Conservation (phyloP, 2,329 filamentous ascomycete species). For the Aspergillus awamori region DNA sequence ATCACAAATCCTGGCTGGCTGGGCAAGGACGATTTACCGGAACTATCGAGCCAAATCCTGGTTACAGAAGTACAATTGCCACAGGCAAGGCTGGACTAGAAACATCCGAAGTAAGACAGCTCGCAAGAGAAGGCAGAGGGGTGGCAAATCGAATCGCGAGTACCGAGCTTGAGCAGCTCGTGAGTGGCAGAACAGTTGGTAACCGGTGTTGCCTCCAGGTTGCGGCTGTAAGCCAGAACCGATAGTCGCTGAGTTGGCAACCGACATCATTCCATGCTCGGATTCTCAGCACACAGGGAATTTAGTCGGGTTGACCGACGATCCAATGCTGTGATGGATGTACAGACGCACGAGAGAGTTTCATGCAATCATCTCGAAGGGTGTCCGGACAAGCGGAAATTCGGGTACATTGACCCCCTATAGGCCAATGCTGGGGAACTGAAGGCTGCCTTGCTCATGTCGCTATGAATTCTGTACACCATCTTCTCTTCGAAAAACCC, state of each 20-base stretch:
- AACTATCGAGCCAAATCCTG: conserved; percentile 30
- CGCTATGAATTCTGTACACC: conserved; percentile 21
- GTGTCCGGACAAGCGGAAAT: conserved; percentile 23
- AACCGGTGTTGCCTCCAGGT: conserved; percentile 17
- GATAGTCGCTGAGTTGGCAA: conserved; percentile 36
- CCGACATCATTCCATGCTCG: conserved; percentile 29
- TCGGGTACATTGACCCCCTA: conserved; percentile 12
- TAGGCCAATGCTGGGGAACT: conserved; percentile 19
- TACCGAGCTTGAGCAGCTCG: conserved; percentile 25
- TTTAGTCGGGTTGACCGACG: conserved; percentile 25
- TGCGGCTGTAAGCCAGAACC: conserved; percentile 26
- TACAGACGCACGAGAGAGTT: conserved; percentile 13
- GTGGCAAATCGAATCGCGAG: conserved; percentile 34
- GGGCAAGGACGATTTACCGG: conserved; percentile 27
- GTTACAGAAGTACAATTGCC: conserved; percentile 28
- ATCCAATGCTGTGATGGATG: conserved; percentile 27
- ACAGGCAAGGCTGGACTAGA: conserved; percentile 25
- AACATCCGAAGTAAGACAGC: conserved; percentile 29
- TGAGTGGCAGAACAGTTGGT: conserved; percentile 21
- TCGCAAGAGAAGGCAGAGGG: conserved; percentile 28
- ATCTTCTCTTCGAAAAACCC: conserved; percentile 28
- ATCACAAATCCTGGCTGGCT: conserved; percentile 23
- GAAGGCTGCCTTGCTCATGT: conserved; percentile 18
- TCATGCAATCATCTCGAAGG: conserved; percentile 16
- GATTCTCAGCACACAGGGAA: conserved; percentile 20